A percentile compares a stretch with the other conserved stretches of the same genome.
These are phyloP conservation scores for Hammondia hammondi DNA, from an alignment of 169 alveolate species.

Conservation along the genomic window DNA sequence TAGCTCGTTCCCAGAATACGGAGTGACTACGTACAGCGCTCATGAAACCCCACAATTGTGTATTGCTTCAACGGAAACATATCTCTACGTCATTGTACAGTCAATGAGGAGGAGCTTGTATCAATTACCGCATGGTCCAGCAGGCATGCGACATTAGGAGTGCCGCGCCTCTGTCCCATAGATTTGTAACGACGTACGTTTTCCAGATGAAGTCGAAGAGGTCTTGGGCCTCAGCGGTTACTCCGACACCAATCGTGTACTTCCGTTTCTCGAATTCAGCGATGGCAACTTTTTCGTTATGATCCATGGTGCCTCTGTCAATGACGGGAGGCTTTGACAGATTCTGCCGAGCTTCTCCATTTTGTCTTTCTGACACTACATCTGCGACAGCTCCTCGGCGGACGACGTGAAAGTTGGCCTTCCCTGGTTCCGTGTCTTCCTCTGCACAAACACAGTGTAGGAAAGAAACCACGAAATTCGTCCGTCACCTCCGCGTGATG, in stretches of 20 bases:
- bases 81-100: too few relatives aligned
- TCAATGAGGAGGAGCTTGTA: too few relatives aligned
- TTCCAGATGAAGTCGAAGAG: constrained; percentile 36
- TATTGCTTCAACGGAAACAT: too few relatives aligned
- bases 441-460: not conserved
- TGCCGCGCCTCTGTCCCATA: not conserved
- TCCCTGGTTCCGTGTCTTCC: constrained; percentile 12
- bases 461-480: not conserved
- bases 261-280: constrained; percentile 23
- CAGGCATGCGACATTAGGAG: too few relatives aligned
- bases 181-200: not conserved
- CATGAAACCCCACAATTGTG: too few relatives aligned
- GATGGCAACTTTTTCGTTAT: not conserved
- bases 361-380: not conserved
- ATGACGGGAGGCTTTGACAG: constrained; percentile 14
- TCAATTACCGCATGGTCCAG: too few relatives aligned
- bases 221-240: constrained; percentile 22
- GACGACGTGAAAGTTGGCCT: constrained; percentile 5
- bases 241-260: constrained; percentile 13
- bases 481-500: not conserved
- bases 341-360: not conserved
- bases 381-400: not conserved
- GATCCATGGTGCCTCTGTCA: not conserved
- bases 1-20: too few relatives aligned
- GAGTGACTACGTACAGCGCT: too few relatives aligned